phyloP scores from a whole-genome alignment of 2,329 filamentous ascomycete genomes.

The Monilinia fructigena region DNA sequence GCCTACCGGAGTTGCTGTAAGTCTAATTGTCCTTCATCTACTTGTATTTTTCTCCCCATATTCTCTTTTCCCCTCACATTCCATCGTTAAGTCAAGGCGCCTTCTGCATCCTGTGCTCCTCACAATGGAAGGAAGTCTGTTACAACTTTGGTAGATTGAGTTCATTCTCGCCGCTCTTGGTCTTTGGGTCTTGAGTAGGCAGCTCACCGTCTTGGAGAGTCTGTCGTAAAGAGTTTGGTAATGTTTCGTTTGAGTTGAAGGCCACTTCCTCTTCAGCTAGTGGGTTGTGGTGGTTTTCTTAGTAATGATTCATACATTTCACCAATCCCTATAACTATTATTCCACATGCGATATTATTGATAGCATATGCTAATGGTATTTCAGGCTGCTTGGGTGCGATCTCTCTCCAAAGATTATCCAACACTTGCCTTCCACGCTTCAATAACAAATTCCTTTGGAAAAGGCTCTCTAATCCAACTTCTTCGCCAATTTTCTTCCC shows the following conservation, averaged over 20 bases:
- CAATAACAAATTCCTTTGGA: constrained; percentile 92
- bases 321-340: constrained; percentile 46
- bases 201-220: constrained; percentile 82
- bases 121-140: constrained; percentile 84
- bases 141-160: constrained; percentile 98
- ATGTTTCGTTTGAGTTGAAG: constrained; percentile 99
- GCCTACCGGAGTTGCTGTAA: constrained; percentile 90
- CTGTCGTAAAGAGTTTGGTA: constrained; percentile 64
- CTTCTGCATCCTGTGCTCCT: constrained; percentile 61
- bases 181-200: constrained; percentile 67
- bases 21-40: constrained; percentile 45
- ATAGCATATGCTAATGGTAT: constrained; percentile 38
- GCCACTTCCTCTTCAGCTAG: constrained; percentile 63
- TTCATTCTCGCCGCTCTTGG: constrained; percentile 61
- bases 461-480: constrained; percentile 93
- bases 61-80: constrained; percentile 29
- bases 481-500: constrained; percentile 84
- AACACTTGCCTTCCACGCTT: constrained; percentile 91
- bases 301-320: constrained; percentile 94
- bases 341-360: constrained; percentile 12
- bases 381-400: constrained; percentile 88
- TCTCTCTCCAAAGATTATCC: constrained; percentile 86
- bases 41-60: constrained; percentile 2
- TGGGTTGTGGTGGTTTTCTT: constrained; percentile 82
- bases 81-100: constrained; percentile 84